Percentiles rank a stretch among this genome's conserved stretches.
phyloP scores from a whole-genome alignment of 768 basidiomycete genomes.

The Kondoa malvinella region DNA sequence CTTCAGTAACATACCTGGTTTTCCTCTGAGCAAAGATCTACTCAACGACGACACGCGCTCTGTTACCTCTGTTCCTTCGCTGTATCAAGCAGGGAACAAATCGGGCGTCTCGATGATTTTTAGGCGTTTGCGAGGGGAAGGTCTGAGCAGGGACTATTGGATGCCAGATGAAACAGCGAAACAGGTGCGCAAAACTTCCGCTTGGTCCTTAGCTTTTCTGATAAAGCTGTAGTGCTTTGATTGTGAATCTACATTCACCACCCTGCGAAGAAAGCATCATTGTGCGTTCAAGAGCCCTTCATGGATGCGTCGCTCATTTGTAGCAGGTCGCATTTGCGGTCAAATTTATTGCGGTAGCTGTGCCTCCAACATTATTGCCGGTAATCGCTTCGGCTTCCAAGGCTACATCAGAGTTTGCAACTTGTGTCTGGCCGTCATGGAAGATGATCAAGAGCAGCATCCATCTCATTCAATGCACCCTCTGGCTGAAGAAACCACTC shows the following conservation, averaged over 20 bases:
- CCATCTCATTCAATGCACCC: background rate
- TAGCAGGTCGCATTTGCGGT: slow-evolving; percentile 38
- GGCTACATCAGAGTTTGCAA: slow-evolving; percentile 95
- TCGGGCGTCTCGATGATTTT: slow-evolving; percentile 15
- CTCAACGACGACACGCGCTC: slow-evolving; percentile 13
- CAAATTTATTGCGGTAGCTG: slow-evolving; percentile 97
- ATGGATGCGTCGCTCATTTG: background rate
- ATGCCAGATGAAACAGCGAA: slow-evolving; percentile 94
- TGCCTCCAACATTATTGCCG: slow-evolving; percentile 91
- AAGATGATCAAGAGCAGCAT: slow-evolving; percentile 44
- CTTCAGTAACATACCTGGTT: slow-evolving; percentile 15
- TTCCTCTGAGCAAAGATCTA: slow-evolving; percentile 9
- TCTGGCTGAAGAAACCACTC: slow-evolving; percentile 33
- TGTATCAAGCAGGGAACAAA: slow-evolving; percentile 2
- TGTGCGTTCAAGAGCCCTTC: slow-evolving; percentile 6
- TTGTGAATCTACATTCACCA: slow-evolving; percentile 22
- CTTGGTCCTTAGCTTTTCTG: background rate
- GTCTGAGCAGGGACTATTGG: slow-evolving; percentile 90
- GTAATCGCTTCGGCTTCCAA: slow-evolving; percentile 76
- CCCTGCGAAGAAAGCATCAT: slow-evolving; percentile 24
- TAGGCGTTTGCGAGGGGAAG: slow-evolving; percentile 29
- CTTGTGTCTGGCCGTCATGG: slow-evolving; percentile 77
- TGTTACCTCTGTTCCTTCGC: slow-evolving; percentile 3
- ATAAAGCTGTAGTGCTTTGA: slow-evolving; percentile 30
- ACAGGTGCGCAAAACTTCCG: slow-evolving; percentile 36